These are phyloP conservation scores for Physaria fendleri DNA, from an alignment of 345 rosid species.

Conservation along the genomic window DNA sequence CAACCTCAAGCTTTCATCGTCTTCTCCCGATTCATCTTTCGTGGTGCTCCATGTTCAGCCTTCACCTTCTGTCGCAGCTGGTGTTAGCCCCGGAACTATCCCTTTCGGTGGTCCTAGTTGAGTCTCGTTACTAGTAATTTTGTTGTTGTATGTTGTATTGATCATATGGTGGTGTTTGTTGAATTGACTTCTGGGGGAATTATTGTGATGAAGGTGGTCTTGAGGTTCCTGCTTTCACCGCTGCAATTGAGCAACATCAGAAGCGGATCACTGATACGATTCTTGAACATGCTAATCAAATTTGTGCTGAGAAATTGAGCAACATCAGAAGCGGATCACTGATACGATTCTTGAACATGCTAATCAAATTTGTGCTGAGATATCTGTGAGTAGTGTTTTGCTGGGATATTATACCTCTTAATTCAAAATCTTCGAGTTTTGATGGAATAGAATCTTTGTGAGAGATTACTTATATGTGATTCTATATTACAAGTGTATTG, in stretches of 20 bases:
- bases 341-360: conserved; percentile 58
- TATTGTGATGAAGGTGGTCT: conserved; percentile 41
- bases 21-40: conserved; percentile 50
- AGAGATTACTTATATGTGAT: not conserved
- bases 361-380: conserved; percentile 47
- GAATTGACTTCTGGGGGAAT: not conserved
- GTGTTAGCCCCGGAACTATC: conserved; percentile 71
- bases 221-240: conserved; percentile 83
- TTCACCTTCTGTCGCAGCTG: conserved; percentile 65
- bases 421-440: not conserved
- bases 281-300: conserved; percentile 49
- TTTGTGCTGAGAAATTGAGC: conserved; percentile 58
- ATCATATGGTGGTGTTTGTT: not conserved
- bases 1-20: conserved; percentile 64
- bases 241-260: conserved; percentile 88
- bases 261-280: conserved; percentile 58
- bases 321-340: conserved; percentile 73
- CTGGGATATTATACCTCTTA: not conserved
- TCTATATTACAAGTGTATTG: not conserved
- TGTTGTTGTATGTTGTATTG: not conserved
- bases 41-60: conserved; percentile 72
- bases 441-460: not conserved
- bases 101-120: conserved; percentile 96
- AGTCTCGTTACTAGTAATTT: conserved; percentile 1
- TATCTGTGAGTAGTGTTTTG: conserved; percentile 28